Evolutionary conservation across 495 filamentous ascomycete species (phyloP).

Genomic region (Aspergillus haitiensis): DNA sequence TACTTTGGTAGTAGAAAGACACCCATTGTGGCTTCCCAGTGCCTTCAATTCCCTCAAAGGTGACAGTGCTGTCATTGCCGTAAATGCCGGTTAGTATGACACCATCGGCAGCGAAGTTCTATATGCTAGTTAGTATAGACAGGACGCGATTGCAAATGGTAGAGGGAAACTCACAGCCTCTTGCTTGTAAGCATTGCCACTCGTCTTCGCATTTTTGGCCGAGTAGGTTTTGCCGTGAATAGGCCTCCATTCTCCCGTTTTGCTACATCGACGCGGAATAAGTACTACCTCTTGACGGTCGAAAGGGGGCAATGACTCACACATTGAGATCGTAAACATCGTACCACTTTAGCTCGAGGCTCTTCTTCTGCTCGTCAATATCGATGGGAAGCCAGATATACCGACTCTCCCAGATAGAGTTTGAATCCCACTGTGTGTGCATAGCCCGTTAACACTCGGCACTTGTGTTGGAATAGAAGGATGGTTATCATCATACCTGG

Average conservation of each 20-base stretch:
- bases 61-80: constrained; percentile 53
- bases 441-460: background rate
- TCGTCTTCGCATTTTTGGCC: constrained; percentile 38
- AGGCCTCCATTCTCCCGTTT: constrained; percentile 45
- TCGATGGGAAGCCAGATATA: constrained; percentile 55
- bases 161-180: constrained; percentile 33
- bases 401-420: constrained; percentile 51
- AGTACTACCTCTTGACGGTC: background rate
- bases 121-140: background rate
- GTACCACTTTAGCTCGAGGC: constrained; percentile 26
- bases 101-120: constrained; percentile 47
- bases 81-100: constrained; percentile 50
- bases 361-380: constrained; percentile 33
- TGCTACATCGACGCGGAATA: constrained; percentile 19
- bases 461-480: no score
- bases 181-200: constrained; percentile 47
- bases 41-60: constrained; percentile 48
- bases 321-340: constrained; percentile 32
- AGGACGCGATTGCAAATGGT: background rate
- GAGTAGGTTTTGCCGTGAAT: constrained; percentile 45
- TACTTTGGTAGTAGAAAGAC: constrained; percentile 51
- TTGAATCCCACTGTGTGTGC: constrained; percentile 52
- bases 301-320: constrained; percentile 8
- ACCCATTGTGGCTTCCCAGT: constrained; percentile 55
- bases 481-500: constrained; percentile 14